phyloP scores from a whole-genome alignment of 2,329 filamentous ascomycete species.

The Aureobasidium melanogenum region DNA sequence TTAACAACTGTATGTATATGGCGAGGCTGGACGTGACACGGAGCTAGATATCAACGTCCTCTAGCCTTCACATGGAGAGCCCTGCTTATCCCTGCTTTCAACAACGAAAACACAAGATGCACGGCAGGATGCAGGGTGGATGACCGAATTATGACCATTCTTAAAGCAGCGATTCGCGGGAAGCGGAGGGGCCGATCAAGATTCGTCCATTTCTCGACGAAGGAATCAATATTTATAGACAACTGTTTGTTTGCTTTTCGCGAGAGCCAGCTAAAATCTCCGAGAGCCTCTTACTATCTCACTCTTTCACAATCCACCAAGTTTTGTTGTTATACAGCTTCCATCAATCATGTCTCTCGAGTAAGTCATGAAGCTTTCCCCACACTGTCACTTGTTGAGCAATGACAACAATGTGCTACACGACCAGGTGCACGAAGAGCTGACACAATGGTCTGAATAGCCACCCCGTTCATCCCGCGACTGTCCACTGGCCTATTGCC shows the following conservation, averaged over 20 bases:
- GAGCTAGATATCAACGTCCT: not conserved
- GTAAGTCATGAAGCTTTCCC: slow-evolving; percentile 5
- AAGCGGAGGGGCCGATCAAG: slow-evolving; percentile 4
- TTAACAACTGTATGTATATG: not conserved
- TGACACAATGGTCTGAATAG: slow-evolving; percentile 17
- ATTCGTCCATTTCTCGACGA: not conserved
- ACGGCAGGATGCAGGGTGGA: not conserved
- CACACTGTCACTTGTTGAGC: not conserved
- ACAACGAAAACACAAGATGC: not conserved
- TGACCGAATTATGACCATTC: slow-evolving; percentile 8
- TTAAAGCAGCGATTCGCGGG: not conserved
- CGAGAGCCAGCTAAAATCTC: not conserved
- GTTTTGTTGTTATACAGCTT: not conserved
- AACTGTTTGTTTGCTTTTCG: slow-evolving; percentile 3
- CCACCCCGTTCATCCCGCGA: slow-evolving; percentile 32
- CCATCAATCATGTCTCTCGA: slow-evolving; percentile 10
- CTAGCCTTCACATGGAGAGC: not conserved
- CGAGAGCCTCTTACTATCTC: not conserved
- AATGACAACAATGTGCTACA: not conserved
- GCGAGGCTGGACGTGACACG: not conserved
- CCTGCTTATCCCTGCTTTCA: not conserved
- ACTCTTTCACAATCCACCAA: not conserved
- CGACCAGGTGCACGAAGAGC: not conserved
- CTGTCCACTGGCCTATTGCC: slow-evolving; percentile 40
- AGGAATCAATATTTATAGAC: not conserved